phyloP scores from a whole-genome alignment of 1,284 basidiomycete genomes.

The Rhodotorula sp. region DNA sequence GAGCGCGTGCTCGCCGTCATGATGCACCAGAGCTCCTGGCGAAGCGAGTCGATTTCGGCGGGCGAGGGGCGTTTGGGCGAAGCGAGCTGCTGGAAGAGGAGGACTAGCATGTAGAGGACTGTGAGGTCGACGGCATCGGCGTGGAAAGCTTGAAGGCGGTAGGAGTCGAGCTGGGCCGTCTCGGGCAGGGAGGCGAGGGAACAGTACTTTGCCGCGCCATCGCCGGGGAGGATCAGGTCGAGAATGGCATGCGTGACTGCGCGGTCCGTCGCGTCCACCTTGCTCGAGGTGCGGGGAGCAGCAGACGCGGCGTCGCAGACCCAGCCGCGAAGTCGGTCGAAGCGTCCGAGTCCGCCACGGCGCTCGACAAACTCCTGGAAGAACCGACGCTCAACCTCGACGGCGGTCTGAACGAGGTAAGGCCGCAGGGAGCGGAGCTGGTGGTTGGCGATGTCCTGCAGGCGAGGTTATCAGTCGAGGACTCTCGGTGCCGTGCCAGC shows the following conservation, averaged over 20 bases:
- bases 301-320: background rate
- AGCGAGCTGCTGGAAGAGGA: conserved; percentile 74
- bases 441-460: conserved; percentile 89
- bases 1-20: conserved; percentile 47
- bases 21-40: conserved; percentile 74
- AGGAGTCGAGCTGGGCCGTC: conserved; percentile 77
- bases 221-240: conserved; percentile 59
- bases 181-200: conserved; percentile 62
- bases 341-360: conserved; percentile 46
- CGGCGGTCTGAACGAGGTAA: conserved; percentile 76
- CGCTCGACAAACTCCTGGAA: conserved; percentile 62
- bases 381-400: conserved; percentile 75
- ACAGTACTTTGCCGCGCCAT: conserved; percentile 47
- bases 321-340: conserved; percentile 17
- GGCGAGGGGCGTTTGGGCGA: conserved; percentile 54
- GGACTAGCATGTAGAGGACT: conserved; percentile 73
- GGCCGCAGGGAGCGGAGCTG: conserved; percentile 85
- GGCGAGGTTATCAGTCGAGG: background rate
- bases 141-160: conserved; percentile 68
- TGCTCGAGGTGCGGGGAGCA: conserved; percentile 14
- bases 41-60: conserved; percentile 60
- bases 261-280: conserved; percentile 51
- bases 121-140: conserved; percentile 74
- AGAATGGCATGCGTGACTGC: conserved; percentile 66
- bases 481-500: too few species aligned